Evolutionary conservation across 2,329 filamentous ascomycete genomes (phyloP), one percentile per base, ranked within the genome.

Genomic region (Fusarium caatingaense): DNA sequence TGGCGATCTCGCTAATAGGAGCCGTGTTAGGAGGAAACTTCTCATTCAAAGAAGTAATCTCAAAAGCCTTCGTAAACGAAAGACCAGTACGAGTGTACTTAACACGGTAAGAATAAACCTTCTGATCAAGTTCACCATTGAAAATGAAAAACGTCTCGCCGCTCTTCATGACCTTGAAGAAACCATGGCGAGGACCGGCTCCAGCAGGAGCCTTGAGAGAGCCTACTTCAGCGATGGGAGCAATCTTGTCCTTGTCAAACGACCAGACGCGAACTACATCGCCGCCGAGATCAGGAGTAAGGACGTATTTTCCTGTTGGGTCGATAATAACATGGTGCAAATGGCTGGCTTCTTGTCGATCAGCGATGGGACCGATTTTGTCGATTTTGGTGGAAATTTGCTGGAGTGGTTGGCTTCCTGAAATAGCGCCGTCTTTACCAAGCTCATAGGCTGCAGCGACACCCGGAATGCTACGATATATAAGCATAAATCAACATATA

Each of bases 141-240:
- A 74, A 75, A 23, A 72, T 72, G 30, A 74, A 74, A 21, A 71
- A 74, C 0, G 71, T 75, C 8, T 74, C 60, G 2, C 72, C 71
- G 6, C 60, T 72, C 3, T 51, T 34, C 45, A 64, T 72, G n/a
- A 72, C 34, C 10, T 63, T 60, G 46, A 74, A 74, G 41, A 74
- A 66, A 1, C 72, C 72, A 12, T 74, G 72, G 6, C 72, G 72
- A 0, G 72, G 72, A 8, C 72, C 72, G 4, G 59, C 57, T 1
- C 72, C 72, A 3, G 64, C 56, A 0, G 64, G 69, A 0, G 72
- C 53, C 6, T 30, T 56, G 11, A 74, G 30, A 9, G 45, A 42
- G 11, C 61, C 69, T 3, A 74, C 64, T 50, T 74, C 56, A 1
- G 28, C 46, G 8, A 74, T 69, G 2, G 72, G 72, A 2, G 72